Evolutionary conservation across 2,329 filamentous ascomycete genomes (phyloP), one percentile per base, ranked within the genome.

Genomic region (Mollisia scopiformis): DNA sequence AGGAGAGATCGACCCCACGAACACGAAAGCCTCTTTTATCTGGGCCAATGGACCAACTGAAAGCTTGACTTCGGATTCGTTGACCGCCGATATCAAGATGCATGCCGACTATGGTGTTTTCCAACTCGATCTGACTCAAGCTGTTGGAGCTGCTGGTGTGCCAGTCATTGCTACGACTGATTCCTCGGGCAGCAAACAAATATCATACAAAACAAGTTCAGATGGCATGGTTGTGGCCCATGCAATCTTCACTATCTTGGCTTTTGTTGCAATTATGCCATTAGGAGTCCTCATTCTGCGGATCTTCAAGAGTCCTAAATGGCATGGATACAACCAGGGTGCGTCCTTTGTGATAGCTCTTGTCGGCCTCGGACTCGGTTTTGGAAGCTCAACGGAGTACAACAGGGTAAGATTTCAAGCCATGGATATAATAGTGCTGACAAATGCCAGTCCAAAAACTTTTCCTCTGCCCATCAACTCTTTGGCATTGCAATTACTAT

Each of bases 381-480:
- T 75, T 88, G 16, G 72, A 78, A 37, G 76, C 33, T 65, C 66
- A 1, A 67, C 81, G 10, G 83, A 75, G 61, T 87, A 87, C 64
- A 82, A 85, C 60, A 76, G 85, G 66, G 85, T 87, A n/a, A 76
- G 3, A 33, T 13, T 39, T 19, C 46, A 3, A 13, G 8, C 13
- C 23, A 16, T 21, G 3, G 11, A 10, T 10, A 6, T 14, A 21
- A 16, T 7, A 2, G 21, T 23, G 50, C 52, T 64, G 19, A 64
- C 25, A 37, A 1, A 10, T 11, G 58, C 51, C 61, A 86, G 81
- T 83, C 83, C n/a, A 82, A 79, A 52, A 74, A 74, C 10, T 84
- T 85, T 72, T 78, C 78, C 47, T 78, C 79, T 1, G 73, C 78
- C 8, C 86, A 88, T 68, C 85, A 88, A 68, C 77, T 88, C 55